Evolutionary conservation across 2,329 filamentous ascomycete species (phyloP).

Genomic region (Magnaporthales sp.): DNA sequence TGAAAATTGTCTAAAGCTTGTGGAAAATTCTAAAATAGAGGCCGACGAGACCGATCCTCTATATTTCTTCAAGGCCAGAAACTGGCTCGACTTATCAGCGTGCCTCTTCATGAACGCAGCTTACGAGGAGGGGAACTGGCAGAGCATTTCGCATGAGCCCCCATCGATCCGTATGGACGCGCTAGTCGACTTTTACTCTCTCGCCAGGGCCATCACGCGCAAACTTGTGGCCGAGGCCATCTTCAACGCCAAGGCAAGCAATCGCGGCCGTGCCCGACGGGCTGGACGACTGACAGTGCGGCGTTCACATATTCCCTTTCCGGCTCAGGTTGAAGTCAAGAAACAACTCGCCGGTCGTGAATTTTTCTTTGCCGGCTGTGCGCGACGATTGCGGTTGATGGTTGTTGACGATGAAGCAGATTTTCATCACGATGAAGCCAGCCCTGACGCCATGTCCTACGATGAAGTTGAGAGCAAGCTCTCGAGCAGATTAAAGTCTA

Average conservation of each 20-base stretch:
- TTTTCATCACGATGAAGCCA: conserved; percentile 10
- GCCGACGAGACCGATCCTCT: conserved; percentile 30
- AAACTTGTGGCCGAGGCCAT: conserved; percentile 56
- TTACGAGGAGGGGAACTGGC: conserved; percentile 59
- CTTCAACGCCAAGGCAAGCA: conserved; percentile 30
- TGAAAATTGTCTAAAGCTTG: conserved; percentile 12
- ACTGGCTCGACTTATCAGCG: conserved; percentile 56
- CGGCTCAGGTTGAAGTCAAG: conserved; percentile 24
- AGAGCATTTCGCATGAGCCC: conserved; percentile 43
- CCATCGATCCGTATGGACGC: conserved; percentile 69
- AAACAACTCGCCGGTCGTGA: conserved; percentile 34
- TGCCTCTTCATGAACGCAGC: conserved; percentile 68
- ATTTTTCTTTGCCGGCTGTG: conserved; percentile 37
- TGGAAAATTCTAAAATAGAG: conserved; percentile 7
- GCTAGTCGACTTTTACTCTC: conserved; percentile 64
- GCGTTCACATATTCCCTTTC: conserved; percentile 16
- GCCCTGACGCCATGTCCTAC: conserved; percentile 26
- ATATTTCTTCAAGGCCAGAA: conserved; percentile 46
- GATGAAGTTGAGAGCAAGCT: conserved; percentile 34
- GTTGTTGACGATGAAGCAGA: conserved; percentile 25
- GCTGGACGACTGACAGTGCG: conserved; percentile 56
- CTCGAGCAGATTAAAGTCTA: conserved; percentile 8
- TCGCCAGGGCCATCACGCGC: conserved; percentile 59
- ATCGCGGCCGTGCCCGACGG: conserved; percentile 62
- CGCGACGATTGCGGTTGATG: conserved; percentile 39